A percentile compares a stretch with the other conserved stretches of the same genome.
Conservation (phyloP, 2,329 filamentous ascomycete genomes). For the Endothia cerciana region DNA sequence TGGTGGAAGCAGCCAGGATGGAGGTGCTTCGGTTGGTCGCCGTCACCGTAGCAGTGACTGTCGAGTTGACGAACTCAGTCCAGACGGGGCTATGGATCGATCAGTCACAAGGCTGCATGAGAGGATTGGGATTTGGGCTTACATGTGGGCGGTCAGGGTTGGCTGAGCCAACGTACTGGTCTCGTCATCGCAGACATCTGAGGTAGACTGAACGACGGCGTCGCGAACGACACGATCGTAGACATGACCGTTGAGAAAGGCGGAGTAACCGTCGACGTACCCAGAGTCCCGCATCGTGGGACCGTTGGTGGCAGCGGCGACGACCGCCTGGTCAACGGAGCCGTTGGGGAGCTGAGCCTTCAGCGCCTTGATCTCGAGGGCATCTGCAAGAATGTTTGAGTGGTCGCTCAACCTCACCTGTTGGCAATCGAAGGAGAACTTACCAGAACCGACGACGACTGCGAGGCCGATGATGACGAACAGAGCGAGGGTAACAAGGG, state of each 20-base stretch:
- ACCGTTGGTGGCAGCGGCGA: neutral
- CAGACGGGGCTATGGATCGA: conserved; percentile 3
- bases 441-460: neutral
- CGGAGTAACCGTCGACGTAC: neutral
- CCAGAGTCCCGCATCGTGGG: neutral
- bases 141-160: conserved; percentile 9
- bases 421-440: neutral
- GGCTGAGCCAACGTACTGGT: neutral
- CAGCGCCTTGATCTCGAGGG: neutral
- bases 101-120: neutral
- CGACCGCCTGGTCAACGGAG: neutral
- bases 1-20: neutral
- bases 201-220: neutral
- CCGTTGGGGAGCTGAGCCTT: conserved; percentile 8
- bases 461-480: conserved; percentile 18
- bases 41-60: neutral
- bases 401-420: neutral
- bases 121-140: neutral
- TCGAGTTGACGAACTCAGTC: conserved; percentile 13
- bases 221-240: neutral
- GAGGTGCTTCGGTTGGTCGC: neutral
- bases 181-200: conserved; percentile 2
- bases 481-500: conserved; percentile 4
- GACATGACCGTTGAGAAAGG: neutral
- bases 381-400: conserved; percentile 24